Evolutionary conservation across 495 filamentous ascomycete species (phyloP), one percentile per base, ranked within the genome.

Genomic region (Penicillium coffeae): DNA sequence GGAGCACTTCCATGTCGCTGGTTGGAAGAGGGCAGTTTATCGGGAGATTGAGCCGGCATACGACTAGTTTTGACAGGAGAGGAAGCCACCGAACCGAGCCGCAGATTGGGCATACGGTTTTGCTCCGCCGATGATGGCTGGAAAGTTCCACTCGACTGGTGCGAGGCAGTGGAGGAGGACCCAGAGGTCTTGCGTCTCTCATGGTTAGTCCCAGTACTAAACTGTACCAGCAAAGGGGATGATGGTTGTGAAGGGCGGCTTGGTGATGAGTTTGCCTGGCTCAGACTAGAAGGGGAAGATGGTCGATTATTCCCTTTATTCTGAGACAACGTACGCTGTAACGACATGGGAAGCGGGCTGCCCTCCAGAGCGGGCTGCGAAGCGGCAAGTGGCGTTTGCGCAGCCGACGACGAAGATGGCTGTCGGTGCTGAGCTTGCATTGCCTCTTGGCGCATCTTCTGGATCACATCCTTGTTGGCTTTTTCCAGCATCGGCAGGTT

Each of bases 391-490:
- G 74, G 60, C 16, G 80, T 70, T 20, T 62, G 66, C 10, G 45
- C 47, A 21, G 60, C 43, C 1, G 63, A 58, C 2, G 58, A 55
- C 2, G 58, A 52, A 3, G 47, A 42, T 2, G 60, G 51, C 42
- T 72, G 70, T 19, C 72, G 64, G 42, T 74, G 69, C 55, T 87
- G 84, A 14, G 76, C 75, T 33, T 87, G 86, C 62, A 90, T 72
- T 22, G 89, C 91, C 61, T 96, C 92, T 20, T 89, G 88, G 8
- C 90, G 81, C 47, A 98, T 76, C 59, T 96, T 95, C 59, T 97
- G 90, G 32, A 98, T 93, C 35, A 96, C 89, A 63, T 98, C 94
- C 61, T 97, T 97, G 63, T 98, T 98, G 32, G 94, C 93, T 63
- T 95, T 97, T 62, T 96, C 92, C 15, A 98, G 77, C 46, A 97